Percentiles rank a stretch among this genome's conserved stretches.
These are phyloP conservation scores for Diaporthe nobilis DNA, from an alignment of 2,329 filamentous ascomycete genomes.

Conservation along the genomic window DNA sequence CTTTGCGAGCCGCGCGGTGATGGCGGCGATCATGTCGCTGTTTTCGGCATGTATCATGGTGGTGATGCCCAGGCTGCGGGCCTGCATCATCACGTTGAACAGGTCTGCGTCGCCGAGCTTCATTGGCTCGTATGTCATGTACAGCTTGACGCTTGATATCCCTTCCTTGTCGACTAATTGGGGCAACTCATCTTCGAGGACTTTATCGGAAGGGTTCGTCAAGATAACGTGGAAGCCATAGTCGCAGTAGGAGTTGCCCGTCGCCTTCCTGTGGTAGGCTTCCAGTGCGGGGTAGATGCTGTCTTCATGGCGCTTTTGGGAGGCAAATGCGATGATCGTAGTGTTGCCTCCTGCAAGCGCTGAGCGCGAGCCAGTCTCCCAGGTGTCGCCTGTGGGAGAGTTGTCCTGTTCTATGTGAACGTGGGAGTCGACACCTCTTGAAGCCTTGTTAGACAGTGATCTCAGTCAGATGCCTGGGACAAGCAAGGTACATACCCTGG, in stretches of 20 bases:
- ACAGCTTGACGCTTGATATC: constrained; percentile 60
- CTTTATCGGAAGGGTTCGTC: constrained; percentile 58
- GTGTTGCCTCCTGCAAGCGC: constrained; percentile 72
- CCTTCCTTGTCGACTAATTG: constrained; percentile 51
- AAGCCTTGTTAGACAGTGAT: not conserved
- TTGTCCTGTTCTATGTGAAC: constrained; percentile 55
- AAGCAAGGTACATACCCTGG: constrained; percentile 46
- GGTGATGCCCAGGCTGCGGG: constrained; percentile 58
- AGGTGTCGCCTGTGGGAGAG: constrained; percentile 51
- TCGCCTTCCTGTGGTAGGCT: constrained; percentile 39
- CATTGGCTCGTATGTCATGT: constrained; percentile 60
- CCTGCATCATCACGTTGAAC: constrained; percentile 57
- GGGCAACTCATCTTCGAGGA: constrained; percentile 60
- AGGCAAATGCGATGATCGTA: constrained; percentile 70
- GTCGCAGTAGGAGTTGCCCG: constrained; percentile 60
- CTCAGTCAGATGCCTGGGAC: rapidly evolving
- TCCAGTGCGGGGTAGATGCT: constrained; percentile 51
- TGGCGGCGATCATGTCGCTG: constrained; percentile 60
- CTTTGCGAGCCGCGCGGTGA: constrained; percentile 46
- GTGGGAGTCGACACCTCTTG: constrained; percentile 55
- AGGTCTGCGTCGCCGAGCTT: constrained; percentile 56
- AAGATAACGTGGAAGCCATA: constrained; percentile 69
- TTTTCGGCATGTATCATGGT: constrained; percentile 66
- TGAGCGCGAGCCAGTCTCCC: constrained; percentile 61
- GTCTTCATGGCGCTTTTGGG: constrained; percentile 61